phyloP scores from a whole-genome alignment of 495 filamentous ascomycete species.

The Pyronema omphalodes region DNA sequence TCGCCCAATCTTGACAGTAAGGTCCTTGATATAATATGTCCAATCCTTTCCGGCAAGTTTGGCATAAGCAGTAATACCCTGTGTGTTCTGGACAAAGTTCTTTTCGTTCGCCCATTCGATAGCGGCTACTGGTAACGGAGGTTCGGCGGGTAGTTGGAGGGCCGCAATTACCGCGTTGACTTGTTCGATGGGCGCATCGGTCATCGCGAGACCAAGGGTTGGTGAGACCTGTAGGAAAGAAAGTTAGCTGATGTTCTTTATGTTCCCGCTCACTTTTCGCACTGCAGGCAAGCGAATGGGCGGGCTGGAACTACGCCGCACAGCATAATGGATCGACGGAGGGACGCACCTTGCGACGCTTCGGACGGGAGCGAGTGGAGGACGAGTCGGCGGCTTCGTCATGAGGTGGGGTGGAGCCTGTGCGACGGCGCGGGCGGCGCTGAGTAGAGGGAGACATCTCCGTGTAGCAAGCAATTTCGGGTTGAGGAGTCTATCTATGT shows the following conservation, averaged over 20 bases:
- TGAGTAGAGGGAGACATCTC: conserved; percentile 19
- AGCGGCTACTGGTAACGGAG: conserved; percentile 32
- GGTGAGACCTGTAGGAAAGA: not conserved
- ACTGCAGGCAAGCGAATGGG: conserved; percentile 1
- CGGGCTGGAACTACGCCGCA: too few species aligned
- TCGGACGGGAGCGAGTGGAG: conserved; percentile 51
- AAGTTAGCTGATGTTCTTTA: conserved; percentile 8
- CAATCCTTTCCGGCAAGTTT: conserved; percentile 82
- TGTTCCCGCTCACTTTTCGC: conserved; percentile 4
- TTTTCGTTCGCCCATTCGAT: conserved; percentile 54
- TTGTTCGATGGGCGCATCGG: conserved; percentile 28
- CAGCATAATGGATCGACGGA: too few species aligned
- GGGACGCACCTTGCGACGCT: conserved; percentile 48
- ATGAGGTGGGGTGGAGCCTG: conserved; percentile 24
- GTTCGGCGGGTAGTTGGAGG: conserved; percentile 42
- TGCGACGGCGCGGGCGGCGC: conserved; percentile 20
- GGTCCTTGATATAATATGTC: conserved; percentile 80
- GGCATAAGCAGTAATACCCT: conserved; percentile 72
- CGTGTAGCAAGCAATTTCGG: not conserved
- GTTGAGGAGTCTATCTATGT: too few species aligned
- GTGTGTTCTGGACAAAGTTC: conserved; percentile 46
- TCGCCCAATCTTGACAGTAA: conserved; percentile 69
- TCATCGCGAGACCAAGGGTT: conserved; percentile 20
- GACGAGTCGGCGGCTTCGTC: conserved; percentile 44
- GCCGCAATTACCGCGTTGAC: conserved; percentile 56